Base-by-base conservation (phyloP, 768 basidiomycete species). In the Galerina sulciceps region DNA sequence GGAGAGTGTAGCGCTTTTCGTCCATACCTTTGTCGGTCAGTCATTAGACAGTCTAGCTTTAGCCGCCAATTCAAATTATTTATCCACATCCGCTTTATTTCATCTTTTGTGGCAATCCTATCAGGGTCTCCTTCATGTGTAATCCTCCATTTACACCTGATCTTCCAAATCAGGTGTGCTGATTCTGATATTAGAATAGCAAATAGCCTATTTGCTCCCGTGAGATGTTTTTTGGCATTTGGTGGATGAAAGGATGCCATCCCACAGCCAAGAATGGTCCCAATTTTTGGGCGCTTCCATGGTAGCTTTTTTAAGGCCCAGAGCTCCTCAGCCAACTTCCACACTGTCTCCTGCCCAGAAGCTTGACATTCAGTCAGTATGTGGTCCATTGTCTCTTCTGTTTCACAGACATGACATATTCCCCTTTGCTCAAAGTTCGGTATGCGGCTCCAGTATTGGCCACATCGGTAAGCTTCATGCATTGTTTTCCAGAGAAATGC, bases 141-240 rank as follows among this genome's bases (percentile, higher is more conserved):
- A 23, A 72, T 73, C 17, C 58, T 61, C 60, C 68, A 63, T 17
- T 69, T 59, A 34, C 69, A 71, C 20, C 73, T 38, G 9, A 69
- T n/a, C n/a, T 58, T 61, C 74, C 72, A 75, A 13, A 73, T 73
- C 0, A 70, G 64, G 56, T 73, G 60, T 0, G 70, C 62, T 0
- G 69, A 62, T 54, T 75, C 72, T 8, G 71, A 66, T 11, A 74
- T 57, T 0, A 72, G 8, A 4, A 73, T 74, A 4, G 56, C 43
- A 20, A 58, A 61, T 0, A 74, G 64, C 9, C 69, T 11, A 6
- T 51, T 62, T 0, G 53, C 22, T 5, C 65, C 66, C 1, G 17
- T 6, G 1, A 53, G 44, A 17, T 31, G 23, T 34, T 37, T 56
- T 5, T 45, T 45, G 17, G 11, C 3, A 5, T 43, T 53, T 22